These are phyloP conservation scores for Rhodotorula sphaerocarpa DNA, from an alignment of 768 basidiomycete species.

Conservation along the genomic window DNA sequence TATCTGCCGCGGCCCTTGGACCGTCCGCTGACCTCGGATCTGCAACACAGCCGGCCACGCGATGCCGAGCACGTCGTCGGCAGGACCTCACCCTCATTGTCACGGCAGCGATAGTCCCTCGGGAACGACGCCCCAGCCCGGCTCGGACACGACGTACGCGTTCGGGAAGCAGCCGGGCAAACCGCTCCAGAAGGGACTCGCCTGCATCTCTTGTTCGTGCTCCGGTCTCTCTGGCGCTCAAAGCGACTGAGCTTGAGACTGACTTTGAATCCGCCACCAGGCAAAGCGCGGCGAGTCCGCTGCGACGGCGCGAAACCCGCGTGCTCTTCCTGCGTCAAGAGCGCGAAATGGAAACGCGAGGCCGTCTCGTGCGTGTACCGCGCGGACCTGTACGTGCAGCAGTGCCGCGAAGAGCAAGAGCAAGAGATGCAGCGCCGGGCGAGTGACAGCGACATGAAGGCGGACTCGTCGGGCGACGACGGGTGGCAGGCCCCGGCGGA, in stretches of 20 bases:
- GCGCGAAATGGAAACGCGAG: background rate
- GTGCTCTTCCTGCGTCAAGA: conserved; percentile 13
- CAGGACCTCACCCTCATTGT: no score
- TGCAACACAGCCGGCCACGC: no score
- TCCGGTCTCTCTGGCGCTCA: background rate
- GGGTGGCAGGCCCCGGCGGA: background rate
- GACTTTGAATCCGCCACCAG: background rate
- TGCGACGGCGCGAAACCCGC: conserved; percentile 22
- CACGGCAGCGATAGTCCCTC: background rate
- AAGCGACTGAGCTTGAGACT: background rate
- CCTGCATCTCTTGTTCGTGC: conserved; percentile 26
- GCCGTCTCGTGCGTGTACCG: background rate
- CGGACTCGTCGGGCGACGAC: background rate
- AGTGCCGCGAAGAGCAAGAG: background rate
- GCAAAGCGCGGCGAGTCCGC: conserved; percentile 25
- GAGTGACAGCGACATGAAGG: background rate
- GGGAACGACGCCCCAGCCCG: background rate
- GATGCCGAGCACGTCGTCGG: no score
- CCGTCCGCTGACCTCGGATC: no score
- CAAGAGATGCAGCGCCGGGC: background rate
- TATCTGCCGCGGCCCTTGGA: no score
- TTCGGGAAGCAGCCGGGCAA: background rate
- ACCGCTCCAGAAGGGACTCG: conserved; percentile 24
- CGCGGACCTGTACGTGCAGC: conserved; percentile 1
- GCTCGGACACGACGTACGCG: no score